Evolutionary conservation across 1,284 basidiomycete species (phyloP).

Genomic region (Ceratobasidium sp.): DNA sequence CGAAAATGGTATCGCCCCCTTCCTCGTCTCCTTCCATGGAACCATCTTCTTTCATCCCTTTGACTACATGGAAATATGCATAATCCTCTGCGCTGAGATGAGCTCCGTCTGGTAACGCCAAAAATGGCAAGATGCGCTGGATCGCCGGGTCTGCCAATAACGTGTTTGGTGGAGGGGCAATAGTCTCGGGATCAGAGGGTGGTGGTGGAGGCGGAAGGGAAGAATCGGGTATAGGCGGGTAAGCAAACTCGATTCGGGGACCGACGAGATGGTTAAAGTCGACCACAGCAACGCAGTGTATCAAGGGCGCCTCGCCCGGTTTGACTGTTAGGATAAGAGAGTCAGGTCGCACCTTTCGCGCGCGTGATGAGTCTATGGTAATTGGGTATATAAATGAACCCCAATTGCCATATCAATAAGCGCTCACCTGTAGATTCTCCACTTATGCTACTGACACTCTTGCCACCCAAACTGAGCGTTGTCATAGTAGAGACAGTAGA

Average conservation of each 20-base stretch:
- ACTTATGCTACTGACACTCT: slow-evolving; percentile 21
- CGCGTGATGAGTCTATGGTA: slow-evolving; percentile 37
- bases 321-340: slow-evolving; percentile 63
- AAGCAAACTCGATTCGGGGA: slow-evolving; percentile 83
- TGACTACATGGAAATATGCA: slow-evolving; percentile 91
- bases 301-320: slow-evolving; percentile 64
- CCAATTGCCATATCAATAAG: background rate
- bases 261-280: slow-evolving; percentile 94
- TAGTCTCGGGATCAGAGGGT: slow-evolving; percentile 46
- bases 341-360: slow-evolving; percentile 74
- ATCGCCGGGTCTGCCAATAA: slow-evolving; percentile 84
- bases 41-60: slow-evolving; percentile 35
- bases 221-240: slow-evolving; percentile 48
- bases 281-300: slow-evolving; percentile 84
- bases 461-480: slow-evolving; percentile 26
- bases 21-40: slow-evolving; percentile 27
- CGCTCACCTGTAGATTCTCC: slow-evolving; percentile 26
- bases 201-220: slow-evolving; percentile 24
- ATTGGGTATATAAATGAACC: background rate
- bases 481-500: slow-evolving; percentile 32
- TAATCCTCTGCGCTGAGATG: slow-evolving; percentile 97
- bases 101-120: slow-evolving; percentile 97
- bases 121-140: slow-evolving; percentile 85
- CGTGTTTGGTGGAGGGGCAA: slow-evolving; percentile 54
- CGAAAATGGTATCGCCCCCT: slow-evolving; percentile 76